Conservation (phyloP, 768 basidiomycete genomes). For the Cystofilobasidium ferigula region DNA sequence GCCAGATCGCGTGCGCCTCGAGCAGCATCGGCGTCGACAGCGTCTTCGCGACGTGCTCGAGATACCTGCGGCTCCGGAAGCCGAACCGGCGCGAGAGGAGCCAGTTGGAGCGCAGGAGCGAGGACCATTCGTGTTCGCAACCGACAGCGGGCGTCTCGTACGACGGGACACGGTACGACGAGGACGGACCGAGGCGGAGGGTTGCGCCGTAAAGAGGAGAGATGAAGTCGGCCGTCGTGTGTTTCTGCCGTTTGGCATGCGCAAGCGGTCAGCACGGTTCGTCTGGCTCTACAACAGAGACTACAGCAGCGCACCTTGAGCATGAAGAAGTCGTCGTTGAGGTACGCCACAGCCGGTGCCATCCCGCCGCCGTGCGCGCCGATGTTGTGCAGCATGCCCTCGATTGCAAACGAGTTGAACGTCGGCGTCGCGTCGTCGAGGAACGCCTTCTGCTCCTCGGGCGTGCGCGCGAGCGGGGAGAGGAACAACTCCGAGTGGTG, state of each 20-base stretch:
- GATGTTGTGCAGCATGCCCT: conserved; percentile 13
- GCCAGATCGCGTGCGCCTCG: conserved; percentile 15
- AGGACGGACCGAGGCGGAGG: background rate
- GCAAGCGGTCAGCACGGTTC: background rate
- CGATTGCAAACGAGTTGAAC: conserved; percentile 26
- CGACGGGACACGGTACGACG: conserved; percentile 1
- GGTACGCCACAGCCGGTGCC: background rate
- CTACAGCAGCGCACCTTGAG: conserved; percentile 3
- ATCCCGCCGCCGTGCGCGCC: background rate
- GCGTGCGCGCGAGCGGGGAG: background rate
- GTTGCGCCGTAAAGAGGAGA: conserved; percentile 12
- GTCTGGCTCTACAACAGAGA: background rate
- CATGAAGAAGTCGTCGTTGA: conserved; percentile 25
- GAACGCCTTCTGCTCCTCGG: conserved; percentile 2
- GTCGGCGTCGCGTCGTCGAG: background rate
- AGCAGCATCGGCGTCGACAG: conserved; percentile 11
- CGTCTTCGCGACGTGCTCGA: conserved; percentile 20
- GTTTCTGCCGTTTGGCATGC: background rate
- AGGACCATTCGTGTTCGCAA: conserved; percentile 25
- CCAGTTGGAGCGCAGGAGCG: conserved; percentile 19
- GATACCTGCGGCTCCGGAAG: background rate
- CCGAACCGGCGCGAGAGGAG: conserved; percentile 10
- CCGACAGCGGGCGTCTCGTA: conserved; percentile 1
- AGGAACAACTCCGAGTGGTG: conserved; percentile 18
- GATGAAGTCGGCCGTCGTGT: conserved; percentile 15